phyloP scores from a whole-genome alignment of 805 yeast genomes.

The Zygoascus tannicola region DNA sequence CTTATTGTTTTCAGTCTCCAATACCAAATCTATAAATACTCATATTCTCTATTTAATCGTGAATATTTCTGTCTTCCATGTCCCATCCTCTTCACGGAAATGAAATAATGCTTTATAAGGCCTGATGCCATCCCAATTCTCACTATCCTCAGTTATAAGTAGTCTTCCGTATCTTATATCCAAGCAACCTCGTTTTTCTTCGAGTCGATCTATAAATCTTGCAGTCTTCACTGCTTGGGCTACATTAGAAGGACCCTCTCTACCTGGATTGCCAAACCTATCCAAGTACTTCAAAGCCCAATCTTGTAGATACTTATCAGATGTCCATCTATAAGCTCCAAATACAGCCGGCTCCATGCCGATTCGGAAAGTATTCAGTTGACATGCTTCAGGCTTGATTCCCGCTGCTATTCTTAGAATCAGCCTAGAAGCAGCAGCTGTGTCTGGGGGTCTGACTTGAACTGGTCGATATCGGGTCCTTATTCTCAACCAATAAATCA shows the following conservation, averaged over 20 bases:
- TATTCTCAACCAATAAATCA: background rate
- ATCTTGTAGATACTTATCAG: background rate
- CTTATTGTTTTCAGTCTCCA: too few relatives aligned
- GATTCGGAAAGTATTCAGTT: background rate
- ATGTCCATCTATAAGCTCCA: background rate
- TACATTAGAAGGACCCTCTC: background rate
- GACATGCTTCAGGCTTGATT: background rate
- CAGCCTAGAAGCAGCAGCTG: background rate
- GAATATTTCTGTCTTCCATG: background rate
- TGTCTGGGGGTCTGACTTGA: background rate
- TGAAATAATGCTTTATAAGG: background rate
- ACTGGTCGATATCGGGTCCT: background rate
- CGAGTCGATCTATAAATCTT: background rate
- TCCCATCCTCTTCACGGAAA: background rate
- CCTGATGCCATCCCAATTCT: background rate
- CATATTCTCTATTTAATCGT: background rate
- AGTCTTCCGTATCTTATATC: background rate
- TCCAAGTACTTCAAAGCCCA: background rate
- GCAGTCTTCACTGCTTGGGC: background rate
- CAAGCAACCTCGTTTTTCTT: background rate
- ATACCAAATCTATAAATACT: too few relatives aligned
- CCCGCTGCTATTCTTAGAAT: background rate
- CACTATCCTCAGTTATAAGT: background rate
- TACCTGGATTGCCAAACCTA: background rate
- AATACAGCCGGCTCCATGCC: background rate